These are phyloP conservation scores for Aristolochia fimbriata DNA, from an alignment of 164 flowering plant species.

Conservation along the genomic window DNA sequence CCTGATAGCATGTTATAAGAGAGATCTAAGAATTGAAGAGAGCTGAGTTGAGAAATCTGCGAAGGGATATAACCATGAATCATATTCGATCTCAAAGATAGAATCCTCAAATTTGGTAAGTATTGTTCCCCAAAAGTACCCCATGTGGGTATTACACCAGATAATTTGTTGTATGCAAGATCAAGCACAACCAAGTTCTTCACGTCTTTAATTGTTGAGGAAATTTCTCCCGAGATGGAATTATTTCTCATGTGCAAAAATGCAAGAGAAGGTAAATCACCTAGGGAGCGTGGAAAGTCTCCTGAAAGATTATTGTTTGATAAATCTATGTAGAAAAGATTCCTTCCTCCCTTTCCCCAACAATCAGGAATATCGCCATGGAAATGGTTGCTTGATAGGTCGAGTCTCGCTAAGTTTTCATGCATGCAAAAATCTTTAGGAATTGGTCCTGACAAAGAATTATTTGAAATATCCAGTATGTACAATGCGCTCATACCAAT, in stretches of 20 bases:
- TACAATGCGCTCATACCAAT: not conserved
- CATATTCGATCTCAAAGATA: conserved; percentile 11
- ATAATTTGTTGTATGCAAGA: conserved; percentile 10
- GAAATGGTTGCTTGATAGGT: no score
- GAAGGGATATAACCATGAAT: conserved; percentile 6
- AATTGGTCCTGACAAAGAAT: conserved; percentile 12
- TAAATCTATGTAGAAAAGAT: conserved; percentile 3
- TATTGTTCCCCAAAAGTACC: conserved; percentile 14
- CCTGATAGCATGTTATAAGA: conserved; percentile 10
- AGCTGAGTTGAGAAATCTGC: conserved; percentile 2
- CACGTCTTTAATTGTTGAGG: not conserved
- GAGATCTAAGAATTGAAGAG: conserved; percentile 18
- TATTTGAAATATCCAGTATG: conserved; percentile 3
- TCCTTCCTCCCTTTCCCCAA: no score
- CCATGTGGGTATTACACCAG: conserved; percentile 14
- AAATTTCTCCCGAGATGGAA: conserved; percentile 4
- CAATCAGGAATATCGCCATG: no score
- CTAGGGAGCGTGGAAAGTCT: conserved; percentile 14
- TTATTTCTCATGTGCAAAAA: conserved; percentile 7
- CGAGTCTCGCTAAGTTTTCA: no score
- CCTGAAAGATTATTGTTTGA: conserved; percentile 14
- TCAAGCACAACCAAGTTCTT: conserved; percentile 3
- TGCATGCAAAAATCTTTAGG: conserved; percentile 1
- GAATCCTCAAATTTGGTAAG: conserved; percentile 1
- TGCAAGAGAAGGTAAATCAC: not conserved